phyloP scores from a whole-genome alignment of 768 basidiomycete genomes.

The Lactarius sanguifluus region DNA sequence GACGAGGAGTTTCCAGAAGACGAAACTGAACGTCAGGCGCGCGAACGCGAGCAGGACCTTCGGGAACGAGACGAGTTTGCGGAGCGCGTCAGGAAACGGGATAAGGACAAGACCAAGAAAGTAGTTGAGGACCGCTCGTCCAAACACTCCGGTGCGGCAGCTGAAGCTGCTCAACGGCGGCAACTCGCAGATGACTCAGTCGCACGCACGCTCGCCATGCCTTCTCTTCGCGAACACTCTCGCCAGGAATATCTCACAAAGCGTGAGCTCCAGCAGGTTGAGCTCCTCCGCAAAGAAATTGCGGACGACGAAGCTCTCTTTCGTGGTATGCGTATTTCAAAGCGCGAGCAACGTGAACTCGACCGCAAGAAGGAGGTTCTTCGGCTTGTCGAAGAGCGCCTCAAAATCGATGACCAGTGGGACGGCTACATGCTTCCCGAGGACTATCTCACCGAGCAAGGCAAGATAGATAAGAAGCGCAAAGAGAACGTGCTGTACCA shows the following conservation, averaged over 20 bases:
- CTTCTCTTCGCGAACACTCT: constrained; percentile 81
- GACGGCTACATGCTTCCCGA: constrained; percentile 97
- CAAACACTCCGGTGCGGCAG: constrained; percentile 65
- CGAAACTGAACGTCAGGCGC: constrained; percentile 65
- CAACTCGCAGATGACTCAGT: constrained; percentile 66
- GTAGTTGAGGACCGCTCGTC: constrained; percentile 91
- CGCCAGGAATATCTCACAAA: constrained; percentile 96
- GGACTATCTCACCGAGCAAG: constrained; percentile 97
- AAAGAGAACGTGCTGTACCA: constrained; percentile 90
- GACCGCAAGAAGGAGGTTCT: constrained; percentile 92
- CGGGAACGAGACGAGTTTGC: constrained; percentile 93
- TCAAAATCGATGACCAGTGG: constrained; percentile 92
- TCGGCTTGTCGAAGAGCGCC: constrained; percentile 87
- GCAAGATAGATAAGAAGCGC: constrained; percentile 96
- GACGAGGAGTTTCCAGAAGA: constrained; percentile 61
- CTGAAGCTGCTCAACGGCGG: constrained; percentile 79
- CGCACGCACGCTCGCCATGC: constrained; percentile 51
- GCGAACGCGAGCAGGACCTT: constrained; percentile 74
- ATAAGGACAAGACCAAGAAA: constrained; percentile 84
- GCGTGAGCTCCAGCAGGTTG: constrained; percentile 94
- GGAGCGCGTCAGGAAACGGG: constrained; percentile 78
- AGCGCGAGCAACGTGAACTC: constrained; percentile 74
- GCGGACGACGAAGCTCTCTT: constrained; percentile 92
- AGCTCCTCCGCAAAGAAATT: constrained; percentile 88
- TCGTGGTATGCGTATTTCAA: constrained; percentile 86